Base-by-base conservation (phyloP, 805 yeast genomes). In the Monosporozyma siamensis region DNA sequence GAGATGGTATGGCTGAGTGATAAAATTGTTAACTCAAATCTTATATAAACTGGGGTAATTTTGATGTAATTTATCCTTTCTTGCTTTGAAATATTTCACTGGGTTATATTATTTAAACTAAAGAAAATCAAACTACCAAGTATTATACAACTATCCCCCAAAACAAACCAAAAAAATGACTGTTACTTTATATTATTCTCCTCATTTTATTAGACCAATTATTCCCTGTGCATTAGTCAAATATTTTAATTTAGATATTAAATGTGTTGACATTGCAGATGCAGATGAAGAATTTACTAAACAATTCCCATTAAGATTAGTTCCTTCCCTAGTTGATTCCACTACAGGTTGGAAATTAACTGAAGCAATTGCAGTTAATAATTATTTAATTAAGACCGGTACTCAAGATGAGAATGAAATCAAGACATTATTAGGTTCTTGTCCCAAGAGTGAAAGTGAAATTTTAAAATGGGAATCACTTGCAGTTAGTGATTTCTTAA, bases 381-480 rank as follows among this genome's bases (percentile, higher is more conserved):
- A 70, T 63, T 78, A 82, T 69, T 43, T 56, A 53, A 60, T 64
- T 37, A 51, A 56, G 42, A 56, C 66, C 8, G 54, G 63, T 34
- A 55, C 57, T 34, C 63, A 60, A 20, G 60, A 59, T 44, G 18
- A 17, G 9, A 48, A 66, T 61, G 48, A 52, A 26, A 49, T 57
- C 42, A 56, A 65, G 44, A 66, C 64, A 48, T 70, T 80, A 51
- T 68, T 77, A 49, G 96, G 95, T 55, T 17, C 27, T 18, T 10
- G 8, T 4, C 40, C 47, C 4, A 44, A 48, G 39, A 83, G 80
- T 52, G 71, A 75, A 58, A 46, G 53, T 14, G 45, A 46, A 24
- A 70, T 85, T 56, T 63, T 87, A 54, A 77, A 70, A 66, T 87
- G 94, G 92, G 55, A 78, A 60, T 82, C 95, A 4, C 68, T 82